Percentiles rank a stretch among this genome's conserved stretches.
These are phyloP conservation scores for Carex cristatella DNA, from an alignment of 176 grass and related monocot species.

Conservation along the genomic window DNA sequence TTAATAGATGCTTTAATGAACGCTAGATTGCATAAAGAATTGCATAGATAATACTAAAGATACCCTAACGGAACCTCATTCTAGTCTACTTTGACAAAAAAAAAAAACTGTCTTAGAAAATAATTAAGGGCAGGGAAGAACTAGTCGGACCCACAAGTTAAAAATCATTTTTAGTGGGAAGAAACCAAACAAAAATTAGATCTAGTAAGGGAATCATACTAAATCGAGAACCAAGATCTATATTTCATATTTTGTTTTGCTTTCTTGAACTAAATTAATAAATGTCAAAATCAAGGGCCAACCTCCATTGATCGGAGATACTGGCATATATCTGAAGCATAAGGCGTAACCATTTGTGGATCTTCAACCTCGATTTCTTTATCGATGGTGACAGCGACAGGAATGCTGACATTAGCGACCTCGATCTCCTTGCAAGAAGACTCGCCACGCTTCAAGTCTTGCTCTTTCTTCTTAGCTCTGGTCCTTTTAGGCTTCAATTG, in stretches of 20 bases:
- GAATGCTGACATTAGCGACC: neutral
- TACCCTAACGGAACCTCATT: neutral
- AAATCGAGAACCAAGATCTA: neutral
- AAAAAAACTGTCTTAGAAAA: neutral
- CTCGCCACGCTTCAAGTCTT: conserved; percentile 10
- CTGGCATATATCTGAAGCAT: conserved; percentile 67
- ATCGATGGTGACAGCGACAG: neutral
- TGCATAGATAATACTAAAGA: neutral
- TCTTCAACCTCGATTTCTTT: conserved; percentile 7
- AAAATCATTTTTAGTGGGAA: neutral
- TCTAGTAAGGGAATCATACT: neutral
- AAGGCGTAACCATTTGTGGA: conserved; percentile 42
- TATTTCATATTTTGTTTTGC: neutral
- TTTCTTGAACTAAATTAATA: neutral
- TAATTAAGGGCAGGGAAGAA: neutral
- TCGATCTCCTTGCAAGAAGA: neutral
- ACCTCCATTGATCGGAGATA: conserved; percentile 89
- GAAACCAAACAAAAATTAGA: neutral
- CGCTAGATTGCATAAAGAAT: neutral
- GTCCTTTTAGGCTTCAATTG: conserved; percentile 15
- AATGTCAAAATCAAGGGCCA: neutral
- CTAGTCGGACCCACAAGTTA: neutral
- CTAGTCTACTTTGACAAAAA: neutral
- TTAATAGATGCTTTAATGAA: neutral
- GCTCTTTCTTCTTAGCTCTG: neutral